Base-by-base conservation (phyloP, 2,329 filamentous ascomycete species). In the Claviceps digitariae region DNA sequence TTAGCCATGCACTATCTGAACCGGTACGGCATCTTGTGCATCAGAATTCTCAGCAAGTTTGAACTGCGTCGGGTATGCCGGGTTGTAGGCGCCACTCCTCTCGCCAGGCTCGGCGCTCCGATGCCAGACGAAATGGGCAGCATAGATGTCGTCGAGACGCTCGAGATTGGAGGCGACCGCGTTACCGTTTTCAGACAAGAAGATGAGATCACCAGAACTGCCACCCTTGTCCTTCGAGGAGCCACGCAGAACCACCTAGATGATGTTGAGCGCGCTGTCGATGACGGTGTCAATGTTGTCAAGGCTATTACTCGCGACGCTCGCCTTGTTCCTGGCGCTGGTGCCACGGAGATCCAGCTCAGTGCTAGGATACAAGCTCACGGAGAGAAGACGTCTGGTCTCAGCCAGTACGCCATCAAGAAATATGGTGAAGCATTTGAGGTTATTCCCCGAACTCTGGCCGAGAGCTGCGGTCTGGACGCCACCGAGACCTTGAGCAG, bases 81-180 rank as follows among this genome's bases (percentile, higher is more conserved):
- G 57, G 93, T 98, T 25, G 91, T 97, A 51, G 91, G 91, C 57
- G 93, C 93, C 54, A 96, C 93, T 15, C 93, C 93, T n/a, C 79
- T 98, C 57, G 94, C 94, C 52, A 86, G 93, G 63, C 78, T 98
- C 48, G 93, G 93, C 59, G 93, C 94, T 17, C 93, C 93, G 46
- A 98, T 98, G 93, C 93, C 94, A n/a, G 93, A 98, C 62, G 93
- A 98, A 77, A 97, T 95, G 90, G 93, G 93, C 59, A 86, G 73
- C 62, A 83, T 98, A 58, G 93, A 98, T 67, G 71, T 98, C 54
- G 93, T 98, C 34, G 93, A 98, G 78, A 97, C 94, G 1, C 79
- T 94, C 46, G 93, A 98, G 72, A 97, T 98, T 67, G 93, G 93
- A 59, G 93, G 93, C 62, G 93, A 98, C 75, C 86, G 93, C 57